Conservation (phyloP, 345 rosid genomes). For the Eucalyptus paniculata region DNA sequence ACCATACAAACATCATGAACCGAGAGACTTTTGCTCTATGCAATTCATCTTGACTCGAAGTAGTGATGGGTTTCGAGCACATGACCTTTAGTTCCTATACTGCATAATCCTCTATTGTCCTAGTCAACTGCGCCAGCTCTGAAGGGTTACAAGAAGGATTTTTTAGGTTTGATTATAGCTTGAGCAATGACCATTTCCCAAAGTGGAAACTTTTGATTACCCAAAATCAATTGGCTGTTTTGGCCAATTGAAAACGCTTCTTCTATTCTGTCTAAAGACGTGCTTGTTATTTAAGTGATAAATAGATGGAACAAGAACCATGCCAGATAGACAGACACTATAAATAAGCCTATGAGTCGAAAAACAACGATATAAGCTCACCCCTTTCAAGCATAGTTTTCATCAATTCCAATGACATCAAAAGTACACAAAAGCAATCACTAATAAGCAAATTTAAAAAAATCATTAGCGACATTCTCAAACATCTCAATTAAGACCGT, state of each 20-base stretch:
- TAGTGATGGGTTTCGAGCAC: neutral
- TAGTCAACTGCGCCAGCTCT: neutral
- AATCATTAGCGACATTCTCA: neutral
- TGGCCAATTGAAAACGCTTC: neutral
- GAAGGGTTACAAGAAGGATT: neutral
- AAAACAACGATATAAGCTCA: neutral
- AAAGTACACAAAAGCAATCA: neutral
- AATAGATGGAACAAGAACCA: neutral
- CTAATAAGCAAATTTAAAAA: neutral
- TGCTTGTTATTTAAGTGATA: neutral
- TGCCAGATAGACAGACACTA: neutral
- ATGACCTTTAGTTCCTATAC: neutral
- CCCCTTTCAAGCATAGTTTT: neutral
- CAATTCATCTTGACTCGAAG: neutral
- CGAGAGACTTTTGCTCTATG: neutral
- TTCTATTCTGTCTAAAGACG: neutral
- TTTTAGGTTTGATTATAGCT: neutral
- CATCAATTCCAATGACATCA: neutral
- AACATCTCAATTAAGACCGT: neutral
- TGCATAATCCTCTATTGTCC: neutral
- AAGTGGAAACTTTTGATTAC: neutral
- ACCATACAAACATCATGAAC: neutral
- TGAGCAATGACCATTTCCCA: neutral
- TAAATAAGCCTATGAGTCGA: neutral
- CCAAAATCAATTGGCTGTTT: neutral